Base-by-base conservation (phyloP, 345 rosid species). In the Passiflora organensis region DNA sequence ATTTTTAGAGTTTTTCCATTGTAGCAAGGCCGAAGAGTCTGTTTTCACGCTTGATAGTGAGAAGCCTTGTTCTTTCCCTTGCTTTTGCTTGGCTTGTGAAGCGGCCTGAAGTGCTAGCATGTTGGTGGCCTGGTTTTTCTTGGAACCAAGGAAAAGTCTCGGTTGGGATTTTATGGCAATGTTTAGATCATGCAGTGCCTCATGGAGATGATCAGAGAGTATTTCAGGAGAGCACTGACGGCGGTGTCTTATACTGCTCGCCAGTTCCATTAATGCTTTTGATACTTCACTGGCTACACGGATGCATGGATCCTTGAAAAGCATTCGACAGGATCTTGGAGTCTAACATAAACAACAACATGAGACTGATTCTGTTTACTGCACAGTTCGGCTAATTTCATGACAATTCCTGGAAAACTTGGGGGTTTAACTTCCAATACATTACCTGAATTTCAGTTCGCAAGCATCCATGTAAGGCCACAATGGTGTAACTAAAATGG, bases 391-490 rank as follows among this genome's bases (percentile, higher is more conserved):
- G 34, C 34, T 28, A 28, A 28, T 2, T 28, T 28, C 34, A 28
- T 28, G 34, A 8, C 34, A 28, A 28, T 28, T 28, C 5, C 34
- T 28, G 8, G 34, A 28, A 28, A 28, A 28, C 34, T 45, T 19
- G 49, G 24, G 18, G 15, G 24, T 18, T 28, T 28, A 28, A 8
- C 8, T 28, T 28, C 8, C 8, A 8, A 20, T 16, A 6, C 10
- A 14, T 15, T 68, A 89, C 97, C 86, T 86, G 87, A 71, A 89
- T 89, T 72, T 89, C 93, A 13, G 88, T 75, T 43, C 64, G 83
- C 60, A 89, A 73, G 55, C 97, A 84, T 36, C 95, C 97, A 46
- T 89, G 97, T 15, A 89, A 75, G 59, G 95, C 88, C 14, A 84
- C 93, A 49, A 84, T 73, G 16, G 82, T 78, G 59, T 86, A 84